Conservation (phyloP, 257 asterid species). For the Pogostemon cablin region DNA sequence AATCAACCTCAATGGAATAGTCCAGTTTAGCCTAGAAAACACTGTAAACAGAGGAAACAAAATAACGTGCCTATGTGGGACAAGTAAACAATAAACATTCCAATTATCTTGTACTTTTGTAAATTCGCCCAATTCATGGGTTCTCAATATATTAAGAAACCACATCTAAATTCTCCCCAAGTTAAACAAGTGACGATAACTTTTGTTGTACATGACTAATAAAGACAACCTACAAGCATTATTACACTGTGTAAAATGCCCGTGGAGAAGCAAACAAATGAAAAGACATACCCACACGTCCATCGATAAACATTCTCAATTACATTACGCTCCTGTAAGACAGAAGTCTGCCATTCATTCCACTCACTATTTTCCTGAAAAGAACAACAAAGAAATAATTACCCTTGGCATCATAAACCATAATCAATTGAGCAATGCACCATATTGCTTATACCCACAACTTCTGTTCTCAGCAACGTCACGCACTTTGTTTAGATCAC, state of each 20-base stretch:
- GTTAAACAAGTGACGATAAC: not conserved
- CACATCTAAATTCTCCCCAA: not conserved
- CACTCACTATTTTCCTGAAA: conserved; percentile 76
- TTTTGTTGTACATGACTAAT: not conserved
- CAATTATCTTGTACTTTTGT: not conserved
- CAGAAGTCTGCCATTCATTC: conserved; percentile 73
- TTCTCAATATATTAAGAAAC: not conserved
- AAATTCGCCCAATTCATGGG: not conserved
- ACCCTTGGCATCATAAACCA: not conserved
- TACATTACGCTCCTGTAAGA: conserved; percentile 76
- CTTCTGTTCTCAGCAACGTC: conserved; percentile 11
- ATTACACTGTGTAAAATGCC: conserved; percentile 13
- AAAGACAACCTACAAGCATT: conserved; percentile 8
- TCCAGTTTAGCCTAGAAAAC: conserved; percentile 22
- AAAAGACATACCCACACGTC: conserved; percentile 89
- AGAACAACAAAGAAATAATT: conserved; percentile 25
- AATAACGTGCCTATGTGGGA: conserved; percentile 1
- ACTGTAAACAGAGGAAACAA: not conserved
- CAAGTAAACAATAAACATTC: not conserved
- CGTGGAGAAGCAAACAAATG: not conserved
- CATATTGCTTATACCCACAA: not conserved
- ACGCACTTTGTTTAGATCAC: conserved; percentile 20
- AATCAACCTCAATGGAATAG: conserved; percentile 21
- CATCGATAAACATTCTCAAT: conserved; percentile 78
- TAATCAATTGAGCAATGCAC: conserved; percentile 10